Percentiles rank a stretch among this genome's conserved stretches.
Conservation (phyloP, 805 yeast genomes). For the Pichia cabralensis region DNA sequence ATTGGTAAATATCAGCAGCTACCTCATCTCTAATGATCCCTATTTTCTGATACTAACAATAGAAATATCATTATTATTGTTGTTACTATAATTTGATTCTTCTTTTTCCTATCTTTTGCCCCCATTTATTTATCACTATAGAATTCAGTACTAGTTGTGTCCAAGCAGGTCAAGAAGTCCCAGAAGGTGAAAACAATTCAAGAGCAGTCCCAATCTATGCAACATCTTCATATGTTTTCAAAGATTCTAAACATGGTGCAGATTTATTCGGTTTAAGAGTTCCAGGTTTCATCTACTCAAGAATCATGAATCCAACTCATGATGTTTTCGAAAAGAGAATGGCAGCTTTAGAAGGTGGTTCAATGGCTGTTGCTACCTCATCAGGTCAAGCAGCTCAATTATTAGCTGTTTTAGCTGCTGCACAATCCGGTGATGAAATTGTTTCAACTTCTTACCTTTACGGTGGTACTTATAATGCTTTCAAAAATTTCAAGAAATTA, state of each 20-base stretch:
- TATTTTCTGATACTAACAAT: too few species aligned
- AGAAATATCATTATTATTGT: too few species aligned
- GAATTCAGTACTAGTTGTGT: conserved; percentile 39
- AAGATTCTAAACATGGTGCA: conserved; percentile 87
- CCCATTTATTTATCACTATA: neutral
- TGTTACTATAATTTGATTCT: too few species aligned
- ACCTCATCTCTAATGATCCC: too few species aligned
- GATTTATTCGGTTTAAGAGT: conserved; percentile 77
- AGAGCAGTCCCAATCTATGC: conserved; percentile 94
- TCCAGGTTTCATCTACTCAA: conserved; percentile 79
- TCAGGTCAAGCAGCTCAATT: conserved; percentile 98
- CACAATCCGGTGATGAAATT: conserved; percentile 83
- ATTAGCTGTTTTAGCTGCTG: conserved; percentile 71
- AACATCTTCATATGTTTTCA: conserved; percentile 79
- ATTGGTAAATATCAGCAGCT: too few species aligned
- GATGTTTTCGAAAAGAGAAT: conserved; percentile 87
- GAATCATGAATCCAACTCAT: conserved; percentile 88
- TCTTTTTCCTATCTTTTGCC: too few species aligned
- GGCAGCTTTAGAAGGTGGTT: conserved; percentile 89
- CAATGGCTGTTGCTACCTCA: conserved; percentile 77
- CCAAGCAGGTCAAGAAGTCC: conserved; percentile 87
- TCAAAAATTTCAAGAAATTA: conserved; percentile 77
- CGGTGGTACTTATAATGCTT: conserved; percentile 95
- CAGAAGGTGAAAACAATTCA: conserved; percentile 49
- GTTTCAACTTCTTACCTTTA: conserved; percentile 79